phyloP scores from a whole-genome alignment of 1,139 yeast species.

The Debaryomyces robertsiae region DNA sequence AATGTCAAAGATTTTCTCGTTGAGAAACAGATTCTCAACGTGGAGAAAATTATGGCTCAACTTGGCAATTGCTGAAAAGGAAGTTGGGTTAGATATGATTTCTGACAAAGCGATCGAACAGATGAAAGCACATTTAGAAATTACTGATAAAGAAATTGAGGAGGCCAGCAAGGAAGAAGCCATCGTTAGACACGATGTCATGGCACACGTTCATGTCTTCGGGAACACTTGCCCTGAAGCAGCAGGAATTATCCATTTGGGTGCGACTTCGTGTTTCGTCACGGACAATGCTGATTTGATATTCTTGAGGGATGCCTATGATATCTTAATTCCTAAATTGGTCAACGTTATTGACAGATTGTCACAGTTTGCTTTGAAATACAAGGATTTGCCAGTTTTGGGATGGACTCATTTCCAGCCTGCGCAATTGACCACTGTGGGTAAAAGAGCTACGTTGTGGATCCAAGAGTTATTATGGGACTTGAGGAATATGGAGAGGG shows the following conservation, averaged over 20 bases:
- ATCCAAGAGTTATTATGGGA: slow-evolving; percentile 98
- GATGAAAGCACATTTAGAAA: slow-evolving; percentile 73
- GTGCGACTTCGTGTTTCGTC: slow-evolving; percentile 97
- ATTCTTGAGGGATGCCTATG: slow-evolving; percentile 94
- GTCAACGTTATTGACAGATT: slow-evolving; percentile 94
- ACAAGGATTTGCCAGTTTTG: slow-evolving; percentile 94
- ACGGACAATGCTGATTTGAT: slow-evolving; percentile 98
- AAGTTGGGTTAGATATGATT: slow-evolving; percentile 80
- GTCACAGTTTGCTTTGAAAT: slow-evolving; percentile 81
- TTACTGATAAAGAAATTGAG: slow-evolving; percentile 90
- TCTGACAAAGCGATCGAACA: slow-evolving; percentile 90
- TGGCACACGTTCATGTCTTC: slow-evolving; percentile 98
- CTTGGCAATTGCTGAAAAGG: slow-evolving; percentile 93
- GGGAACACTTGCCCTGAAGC: slow-evolving; percentile 95
- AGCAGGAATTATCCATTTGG: slow-evolving; percentile 96
- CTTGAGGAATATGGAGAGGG: slow-evolving; percentile 91
- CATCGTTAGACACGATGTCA: slow-evolving; percentile 97
- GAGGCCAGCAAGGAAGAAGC: slow-evolving; percentile 94
- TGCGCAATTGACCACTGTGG: slow-evolving; percentile 97
- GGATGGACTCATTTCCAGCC: slow-evolving; percentile 99
- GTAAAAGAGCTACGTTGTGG: slow-evolving; percentile 98
- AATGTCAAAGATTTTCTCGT: slow-evolving; percentile 90
- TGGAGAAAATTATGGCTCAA: slow-evolving; percentile 98
- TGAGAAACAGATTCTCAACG: slow-evolving; percentile 92
- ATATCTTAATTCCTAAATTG: slow-evolving; percentile 86